Base-by-base conservation (phyloP, 1,284 basidiomycete species). In the Cutaneotrichosporon cutaneum region DNA sequence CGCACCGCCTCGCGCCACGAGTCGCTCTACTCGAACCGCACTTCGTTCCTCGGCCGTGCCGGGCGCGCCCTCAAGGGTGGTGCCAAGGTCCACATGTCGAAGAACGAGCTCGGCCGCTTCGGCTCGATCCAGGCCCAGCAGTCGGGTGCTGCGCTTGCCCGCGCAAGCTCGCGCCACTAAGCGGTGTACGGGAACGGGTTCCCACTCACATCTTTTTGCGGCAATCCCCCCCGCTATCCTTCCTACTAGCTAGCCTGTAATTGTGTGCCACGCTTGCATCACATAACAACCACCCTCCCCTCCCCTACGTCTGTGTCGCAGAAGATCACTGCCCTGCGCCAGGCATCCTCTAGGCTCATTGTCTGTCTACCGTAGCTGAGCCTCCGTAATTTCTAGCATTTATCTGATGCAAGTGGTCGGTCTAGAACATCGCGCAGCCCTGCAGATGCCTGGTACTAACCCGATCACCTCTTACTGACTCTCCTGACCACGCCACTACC, bases 1-100 rank as follows among this genome's bases (percentile, higher is more conserved):
- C 88, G 92, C 72, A 94, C 90, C 54, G 86, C 89, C 70, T 94
- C 91, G 9, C 91, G 94, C 74, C 90, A 95, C 83, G 93, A 95
- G 82, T 92, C 90, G 47, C 81, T 97, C 73, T 97, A 97, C 86
- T 80, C 78, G 56, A 79, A 80, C 77, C 76, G 78, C 66, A 77
- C 77, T 62, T 69, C 63, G 60, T 80, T 79, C 75, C 68, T 80
- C 48, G 67, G 69, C 60, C 70, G 72, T 56, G 76, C 76, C 61
- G 71, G 73, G 67, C 67, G 74, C 51, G 62, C 63, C 59, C 74
- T 79, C 71, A 71, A 69, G 67, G 77, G 76, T 61, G 75, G 76
- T 47, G 68, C 72, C 65, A 78, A 77, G 73, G 73, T 80, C 68
- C 71, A 72, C 66, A 79, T 81, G 77, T 81, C 78, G 50, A 73